phyloP scores from a whole-genome alignment of 768 basidiomycete genomes.

The Clathrus columnatus region DNA sequence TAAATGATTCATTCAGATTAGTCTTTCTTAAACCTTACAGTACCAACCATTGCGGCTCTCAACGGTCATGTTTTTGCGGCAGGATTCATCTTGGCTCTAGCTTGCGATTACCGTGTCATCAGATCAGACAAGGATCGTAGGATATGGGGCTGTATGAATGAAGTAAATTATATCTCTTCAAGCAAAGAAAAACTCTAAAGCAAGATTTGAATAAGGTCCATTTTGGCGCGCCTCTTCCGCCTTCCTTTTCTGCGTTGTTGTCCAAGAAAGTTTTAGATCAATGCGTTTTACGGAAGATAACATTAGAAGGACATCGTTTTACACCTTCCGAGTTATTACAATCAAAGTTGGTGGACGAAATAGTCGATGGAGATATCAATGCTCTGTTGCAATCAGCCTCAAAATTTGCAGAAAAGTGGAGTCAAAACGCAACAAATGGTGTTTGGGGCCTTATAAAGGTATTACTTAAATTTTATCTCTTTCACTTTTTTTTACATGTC shows the following conservation, averaged over 20 bases:
- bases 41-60: constrained; percentile 70
- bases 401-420: constrained; percentile 47
- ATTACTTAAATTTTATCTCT: not conserved
- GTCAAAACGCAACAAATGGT: constrained; percentile 43
- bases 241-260: constrained; percentile 57
- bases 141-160: constrained; percentile 91
- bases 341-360: constrained; percentile 59
- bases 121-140: constrained; percentile 68
- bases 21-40: constrained; percentile 26
- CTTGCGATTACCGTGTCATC: constrained; percentile 87
- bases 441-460: constrained; percentile 75
- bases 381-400: constrained; percentile 56
- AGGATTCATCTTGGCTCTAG: constrained; percentile 68
- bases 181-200: not conserved
- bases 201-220: constrained; percentile 41
- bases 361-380: constrained; percentile 49
- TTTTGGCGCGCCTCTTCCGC: constrained; percentile 77
- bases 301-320: constrained; percentile 74
- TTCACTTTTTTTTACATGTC: constrained; percentile 1
- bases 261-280: constrained; percentile 56
- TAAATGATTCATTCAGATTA: not conserved
- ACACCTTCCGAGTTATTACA: constrained; percentile 60
- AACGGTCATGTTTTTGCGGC: constrained; percentile 86
- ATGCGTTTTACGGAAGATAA: constrained; percentile 56
- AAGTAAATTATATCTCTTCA: constrained; percentile 35